Evolutionary conservation across 768 basidiomycete species (phyloP), one percentile per base, ranked within the genome.

Genomic region (Phlebiopsis flavidoalba): DNA sequence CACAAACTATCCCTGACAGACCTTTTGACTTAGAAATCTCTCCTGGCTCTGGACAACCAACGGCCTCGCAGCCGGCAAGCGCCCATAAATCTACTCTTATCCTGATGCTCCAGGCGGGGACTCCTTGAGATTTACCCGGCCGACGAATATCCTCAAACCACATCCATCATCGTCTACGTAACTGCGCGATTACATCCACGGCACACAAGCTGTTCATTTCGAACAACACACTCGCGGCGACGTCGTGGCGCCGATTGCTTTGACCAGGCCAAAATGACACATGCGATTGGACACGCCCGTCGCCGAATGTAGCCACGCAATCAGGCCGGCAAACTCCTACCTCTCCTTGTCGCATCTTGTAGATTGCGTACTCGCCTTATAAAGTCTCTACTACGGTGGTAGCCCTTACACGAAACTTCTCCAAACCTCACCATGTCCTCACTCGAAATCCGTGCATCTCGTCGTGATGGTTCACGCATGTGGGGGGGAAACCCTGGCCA

Each of bases 401-500:
- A n/a, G 3, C n/a, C 48, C n/a, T n/a, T 12, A 10, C 40, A 8
- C 47, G 31, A 22, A 36, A 31, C 14, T 24, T 24, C 11, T 4
- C 50, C 47, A 10, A 40, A 15, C 14, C 22, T 57, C 49, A 40
- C 50, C 45, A 68, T 65, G 65, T 58, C 63, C 22, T 35, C 55
- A n/a, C 37, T 8, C 75, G 67, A 35, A 70, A 31, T 53, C 63
- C 55, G 68, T 78, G 14, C 80, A 81, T 62, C 66, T 80, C 11
- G 73, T 80, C 8, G 78, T 77, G 21, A 76, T 80, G 58, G 70
- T 80, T 43, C 80, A 81, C 43, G 93, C 43, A 91, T 95, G 85
- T 94, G 91, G 93, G n/a, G n/a, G n/a, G 93, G 92, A 0, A 80
- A 85, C 65, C 84, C 89, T 0, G 62, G 61, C 37, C 86, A 94